Base-by-base conservation (phyloP, 2,329 filamentous ascomycete genomes). In the Plenodomus lindquistii region DNA sequence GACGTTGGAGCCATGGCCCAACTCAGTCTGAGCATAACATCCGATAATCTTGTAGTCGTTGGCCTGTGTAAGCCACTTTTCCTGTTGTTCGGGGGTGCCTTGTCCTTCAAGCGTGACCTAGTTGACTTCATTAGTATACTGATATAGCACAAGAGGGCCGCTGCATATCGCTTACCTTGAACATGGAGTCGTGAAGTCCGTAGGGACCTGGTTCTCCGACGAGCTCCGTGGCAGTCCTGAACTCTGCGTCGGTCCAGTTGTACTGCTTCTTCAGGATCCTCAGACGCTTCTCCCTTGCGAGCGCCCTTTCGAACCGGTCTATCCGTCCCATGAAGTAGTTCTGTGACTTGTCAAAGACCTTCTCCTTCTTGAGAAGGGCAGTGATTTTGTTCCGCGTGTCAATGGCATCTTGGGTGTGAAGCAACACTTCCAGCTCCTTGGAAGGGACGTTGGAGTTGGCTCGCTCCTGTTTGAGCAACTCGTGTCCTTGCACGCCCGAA, bases 1-100 rank as follows among this genome's bases (percentile, higher is more conserved):
- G 13, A 70, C 88, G 58, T 92, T 91, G 15, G 85, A 88, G 15
- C 88, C 88, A 65, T 92, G 88, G 16, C 88, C 88, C 35, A 92
- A 75, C 72, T 92, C 88, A 0, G 88, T 92, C 72, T 92, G 88
- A 7, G 88, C 88, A 62, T 92, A 92, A 64, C 88, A 91, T 44
- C 88, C 88, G 57, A 91, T 87, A 62, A 85, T 83, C 65, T 89
- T 78, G 73, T 90, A 91, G 36, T 81, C 81, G 57, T 84, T 77
- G 1, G 88, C 87, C 31, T 77, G 82, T 65, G 87, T 82, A 27
- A 90, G 79, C 76, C 89, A 92, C 48, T 85, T 77, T 69, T 88
- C 83, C 61, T 88, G 85, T 68, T 92, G 89, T 65, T 88, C 86
- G 0, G 86, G 81, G 4, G 83, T 88, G 21, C 85, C 84, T 75